Conservation (phyloP, 768 basidiomycete species). For the Lactarius trivialis region DNA sequence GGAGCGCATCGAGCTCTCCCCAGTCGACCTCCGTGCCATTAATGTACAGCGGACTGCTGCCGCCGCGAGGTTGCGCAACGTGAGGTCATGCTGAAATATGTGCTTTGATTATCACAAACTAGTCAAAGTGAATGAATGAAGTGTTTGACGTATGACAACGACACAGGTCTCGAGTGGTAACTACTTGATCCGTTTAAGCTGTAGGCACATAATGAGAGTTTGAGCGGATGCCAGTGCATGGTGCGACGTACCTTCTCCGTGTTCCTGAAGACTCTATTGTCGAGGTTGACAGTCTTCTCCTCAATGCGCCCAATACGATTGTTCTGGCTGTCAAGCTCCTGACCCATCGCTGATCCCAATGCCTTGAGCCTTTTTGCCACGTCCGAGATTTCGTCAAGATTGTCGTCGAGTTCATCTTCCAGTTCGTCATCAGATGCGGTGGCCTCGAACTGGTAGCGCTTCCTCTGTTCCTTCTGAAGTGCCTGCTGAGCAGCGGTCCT, state of each 20-base stretch:
- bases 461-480: conserved; percentile 60
- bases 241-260: conserved; percentile 60
- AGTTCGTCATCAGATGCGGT: conserved; percentile 88
- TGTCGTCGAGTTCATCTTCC: conserved; percentile 90
- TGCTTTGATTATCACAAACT: background rate
- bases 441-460: conserved; percentile 87
- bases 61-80: no score
- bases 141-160: background rate
- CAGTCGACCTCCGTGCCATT: no score
- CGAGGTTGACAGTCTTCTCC: conserved; percentile 69
- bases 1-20: no score
- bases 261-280: conserved; percentile 70
- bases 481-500: conserved; percentile 47
- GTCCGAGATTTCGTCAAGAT: conserved; percentile 79
- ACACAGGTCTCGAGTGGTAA: background rate
- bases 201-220: conserved; percentile 9
- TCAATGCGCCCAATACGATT: conserved; percentile 66
- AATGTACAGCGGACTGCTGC: no score
- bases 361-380: conserved; percentile 73
- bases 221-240: background rate
- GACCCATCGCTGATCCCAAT: conserved; percentile 74
- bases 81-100: no score
- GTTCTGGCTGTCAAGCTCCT: conserved; percentile 88
- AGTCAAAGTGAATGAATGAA: background rate
- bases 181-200: conserved; percentile 37